Percentiles rank a stretch among this genome's conserved stretches.
Conservation (phyloP, 257 asterid species). For the Thymus quinquecostatus region DNA sequence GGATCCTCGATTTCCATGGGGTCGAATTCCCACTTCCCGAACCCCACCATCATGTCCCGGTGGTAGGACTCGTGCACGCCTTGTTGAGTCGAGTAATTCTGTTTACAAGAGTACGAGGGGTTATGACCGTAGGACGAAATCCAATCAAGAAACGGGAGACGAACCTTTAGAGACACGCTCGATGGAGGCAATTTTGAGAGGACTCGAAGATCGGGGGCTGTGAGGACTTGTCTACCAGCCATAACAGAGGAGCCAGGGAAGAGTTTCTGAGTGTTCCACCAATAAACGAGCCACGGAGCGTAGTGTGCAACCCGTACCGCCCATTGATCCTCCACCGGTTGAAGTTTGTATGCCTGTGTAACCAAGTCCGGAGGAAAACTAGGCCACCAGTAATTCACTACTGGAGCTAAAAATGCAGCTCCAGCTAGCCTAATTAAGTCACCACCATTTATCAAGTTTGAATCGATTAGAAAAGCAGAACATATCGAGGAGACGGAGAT, state of each 20-base stretch:
- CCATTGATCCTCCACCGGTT: constrained; percentile 62
- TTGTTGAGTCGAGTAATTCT: constrained; percentile 66
- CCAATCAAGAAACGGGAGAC: not conserved
- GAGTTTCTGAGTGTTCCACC: constrained; percentile 82
- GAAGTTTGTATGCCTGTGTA: constrained; percentile 53
- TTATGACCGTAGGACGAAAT: too few relatives aligned
- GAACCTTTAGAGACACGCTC: constrained; percentile 40
- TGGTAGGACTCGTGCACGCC: constrained; percentile 64
- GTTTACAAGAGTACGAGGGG: not conserved
- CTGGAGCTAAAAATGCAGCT: constrained; percentile 63
- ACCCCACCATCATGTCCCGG: constrained; percentile 66
- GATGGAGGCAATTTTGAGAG: constrained; percentile 29
- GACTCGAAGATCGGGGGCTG: constrained; percentile 52
- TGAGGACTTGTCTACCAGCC: constrained; percentile 50
- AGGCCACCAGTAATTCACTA: constrained; percentile 80
- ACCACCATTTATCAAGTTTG: not conserved
- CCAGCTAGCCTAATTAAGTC: constrained; percentile 68
- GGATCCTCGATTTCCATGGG: constrained; percentile 71
- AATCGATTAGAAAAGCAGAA: not conserved
- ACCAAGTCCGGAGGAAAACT: constrained; percentile 62
- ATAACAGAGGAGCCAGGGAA: constrained; percentile 65
- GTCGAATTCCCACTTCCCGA: constrained; percentile 70
- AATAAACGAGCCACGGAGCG: constrained; percentile 67
- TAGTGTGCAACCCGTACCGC: constrained; percentile 67
- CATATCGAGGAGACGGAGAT: too few relatives aligned